Evolutionary conservation across 352 stramenopile species (phyloP).

Genomic region (Pythium periplocum): DNA sequence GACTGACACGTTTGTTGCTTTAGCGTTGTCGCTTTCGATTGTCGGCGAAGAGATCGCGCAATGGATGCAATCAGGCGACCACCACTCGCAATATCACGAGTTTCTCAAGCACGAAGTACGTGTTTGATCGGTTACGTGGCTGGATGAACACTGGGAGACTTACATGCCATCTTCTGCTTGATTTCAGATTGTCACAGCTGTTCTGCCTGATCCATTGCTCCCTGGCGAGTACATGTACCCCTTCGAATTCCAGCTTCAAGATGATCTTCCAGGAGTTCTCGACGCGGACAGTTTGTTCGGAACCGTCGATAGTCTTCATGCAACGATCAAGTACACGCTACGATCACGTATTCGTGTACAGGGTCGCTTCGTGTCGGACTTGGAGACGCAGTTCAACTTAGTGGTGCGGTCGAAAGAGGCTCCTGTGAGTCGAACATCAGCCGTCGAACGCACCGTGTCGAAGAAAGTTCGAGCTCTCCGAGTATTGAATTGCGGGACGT

Average conservation of each 20-base stretch:
- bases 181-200: constrained; percentile 36
- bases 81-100: constrained; percentile 63
- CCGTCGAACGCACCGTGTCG: constrained; percentile 54
- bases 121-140: neutral
- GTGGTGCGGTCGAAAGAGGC: constrained; percentile 34
- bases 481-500: constrained; percentile 50
- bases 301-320: constrained; percentile 44
- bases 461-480: constrained; percentile 56
- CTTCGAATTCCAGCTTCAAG: constrained; percentile 53
- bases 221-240: constrained; percentile 69
- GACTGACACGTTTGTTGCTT: neutral
- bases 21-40: constrained; percentile 53
- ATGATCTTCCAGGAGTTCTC: constrained; percentile 46
- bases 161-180: too few relatives aligned
- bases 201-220: constrained; percentile 44
- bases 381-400: constrained; percentile 52
- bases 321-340: constrained; percentile 74
- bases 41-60: constrained; percentile 61
- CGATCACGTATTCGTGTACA: constrained; percentile 64
- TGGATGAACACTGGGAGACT: too few relatives aligned
- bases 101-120: constrained; percentile 57
- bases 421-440: constrained; percentile 20
- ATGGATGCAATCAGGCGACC: constrained; percentile 52
- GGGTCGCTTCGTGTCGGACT: constrained; percentile 60
- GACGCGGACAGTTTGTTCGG: constrained; percentile 50